Evolutionary conservation across 306 rosid genomes (phyloP).

Genomic region (Citrullus colocynthis): DNA sequence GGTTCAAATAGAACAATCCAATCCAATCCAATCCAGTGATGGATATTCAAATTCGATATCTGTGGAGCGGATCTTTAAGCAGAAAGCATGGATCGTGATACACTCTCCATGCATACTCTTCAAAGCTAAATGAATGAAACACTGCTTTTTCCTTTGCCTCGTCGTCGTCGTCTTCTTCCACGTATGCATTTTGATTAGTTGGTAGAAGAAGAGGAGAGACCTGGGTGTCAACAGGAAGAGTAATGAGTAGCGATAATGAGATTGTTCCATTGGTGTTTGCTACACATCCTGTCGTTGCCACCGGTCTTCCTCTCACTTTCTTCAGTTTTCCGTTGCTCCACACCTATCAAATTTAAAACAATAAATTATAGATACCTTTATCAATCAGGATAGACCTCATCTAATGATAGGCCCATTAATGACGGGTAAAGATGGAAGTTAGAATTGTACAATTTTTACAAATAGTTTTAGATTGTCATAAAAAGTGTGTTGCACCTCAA

Average conservation of each 20-base stretch:
- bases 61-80: slow-evolving; percentile 54
- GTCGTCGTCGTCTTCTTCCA: neutral
- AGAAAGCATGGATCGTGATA: slow-evolving; percentile 40
- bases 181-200: neutral
- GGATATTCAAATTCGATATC: slow-evolving; percentile 31
- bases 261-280: slow-evolving; percentile 19
- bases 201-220: slow-evolving; percentile 40
- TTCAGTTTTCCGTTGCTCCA: slow-evolving; percentile 83
- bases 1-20: no score
- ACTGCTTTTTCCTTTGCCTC: slow-evolving; percentile 10
- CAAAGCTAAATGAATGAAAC: slow-evolving; percentile 57
- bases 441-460: no score
- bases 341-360: slow-evolving; percentile 19
- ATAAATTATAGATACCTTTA: no score
- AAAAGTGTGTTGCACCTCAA: no score
- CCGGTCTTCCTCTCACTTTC: slow-evolving; percentile 78
- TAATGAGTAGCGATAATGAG: slow-evolving; percentile 55
- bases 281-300: slow-evolving; percentile 11
- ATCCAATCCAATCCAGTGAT: neutral
- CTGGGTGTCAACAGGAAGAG: slow-evolving; percentile 48
- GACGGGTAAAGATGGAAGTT: no score
- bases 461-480: no score
- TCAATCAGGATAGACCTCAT: no score
- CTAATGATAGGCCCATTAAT: no score
- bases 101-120: slow-evolving; percentile 80